Base-by-base conservation (phyloP, 768 basidiomycete species). In the Sarcomyxa edulis region DNA sequence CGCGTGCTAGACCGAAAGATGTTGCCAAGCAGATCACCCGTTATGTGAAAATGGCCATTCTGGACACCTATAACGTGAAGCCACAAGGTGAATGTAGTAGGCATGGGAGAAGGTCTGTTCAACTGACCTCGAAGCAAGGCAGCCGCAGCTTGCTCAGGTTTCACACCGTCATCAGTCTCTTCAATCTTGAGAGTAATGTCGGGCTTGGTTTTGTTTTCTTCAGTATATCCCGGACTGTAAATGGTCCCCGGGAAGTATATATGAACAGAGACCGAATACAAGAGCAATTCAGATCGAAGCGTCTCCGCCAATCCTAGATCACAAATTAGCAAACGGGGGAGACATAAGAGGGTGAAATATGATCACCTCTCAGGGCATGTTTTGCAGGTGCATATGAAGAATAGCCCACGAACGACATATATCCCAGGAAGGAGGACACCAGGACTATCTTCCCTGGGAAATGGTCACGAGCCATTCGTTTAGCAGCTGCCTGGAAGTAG, bases 211-310 rank as follows among this genome's bases (percentile, higher is more conserved):
- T 66, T 69, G 50, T 80, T 74, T 53, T 88, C 86, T 35, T 69
- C 63, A 19, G 72, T 71, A 38, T 67, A 78, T 0, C 85, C 84
- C 0, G 84, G 79, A 1, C 70, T 71, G 42, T 64, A 68, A 49
- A 89, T 88, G 3, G 82, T 84, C 2, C 65, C 69, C 2, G 86
- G 84, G 59, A 82, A 74, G 58, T 72, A 81, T 34, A 84, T 69
- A 47, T 86, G 83, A 10, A 84, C 70, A 29, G 60, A 58, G 52
- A 85, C 80, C 27, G 68, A 68, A 50, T 86, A 84, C 10, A 86
- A 63, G 15, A 74, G 52, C 34, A 84, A 61, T 50, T 88, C 86
- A 9, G 71, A 76, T 12, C 80, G 76, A 11, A 89, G 65, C 0
- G 76, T 64, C 42, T 89, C 86, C 6, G 83, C 81, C 0, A 89